Base-by-base conservation (phyloP, 2,329 filamentous ascomycete species). In the Beauveria sp. region DNA sequence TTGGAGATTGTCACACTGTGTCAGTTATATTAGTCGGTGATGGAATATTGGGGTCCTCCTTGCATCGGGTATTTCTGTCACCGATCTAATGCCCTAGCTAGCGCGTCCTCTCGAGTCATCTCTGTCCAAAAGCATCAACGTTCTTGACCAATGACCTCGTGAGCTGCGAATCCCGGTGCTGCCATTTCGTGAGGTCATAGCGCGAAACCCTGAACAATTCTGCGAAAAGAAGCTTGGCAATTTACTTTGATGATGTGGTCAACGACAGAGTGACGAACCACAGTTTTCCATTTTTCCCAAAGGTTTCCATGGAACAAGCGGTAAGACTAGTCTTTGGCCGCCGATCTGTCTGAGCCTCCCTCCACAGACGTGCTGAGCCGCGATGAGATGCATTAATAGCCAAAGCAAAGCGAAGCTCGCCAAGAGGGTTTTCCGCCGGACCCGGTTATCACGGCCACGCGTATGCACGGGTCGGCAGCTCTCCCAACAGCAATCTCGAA, bases 371-470 rank as follows among this genome's bases (percentile, higher is more conserved):
- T 37, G 34, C 34, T 37, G 34, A 37, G 34, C 34, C 34, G 34
- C 34, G 34, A 37, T 37, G 34, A 37, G 34, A 16, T 37, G 34
- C 34, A 37, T 37, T 37, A 16, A 16, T 16, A 6, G 14, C 34
- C 14, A 14, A 51, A 14, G 18, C 26, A n/a, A 30, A 8, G 10
- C 6, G 10, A 34, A 51, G 28, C 28, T 30, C 18, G 47, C 5
- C 48, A 20, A 34, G 28, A 30, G 26, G 5, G 34, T 55, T 12
- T 24, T 20, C 26, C 18, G 43, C 47, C 37, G 28, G n/a, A 16
- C 20, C 43, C 54, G 54, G 54, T 47, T 56, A 56, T 56, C 41
- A 47, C 54, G 54, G 54, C 54, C 20, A 41, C 12, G 37, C 37
- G 22, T 26, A n/a, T 18, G 41, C 5, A n/a, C 5, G 40, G 41